Evolutionary conservation across 768 basidiomycete species (phyloP), one percentile per base, ranked within the genome.

Genomic region (Naganishia vishniacii): DNA sequence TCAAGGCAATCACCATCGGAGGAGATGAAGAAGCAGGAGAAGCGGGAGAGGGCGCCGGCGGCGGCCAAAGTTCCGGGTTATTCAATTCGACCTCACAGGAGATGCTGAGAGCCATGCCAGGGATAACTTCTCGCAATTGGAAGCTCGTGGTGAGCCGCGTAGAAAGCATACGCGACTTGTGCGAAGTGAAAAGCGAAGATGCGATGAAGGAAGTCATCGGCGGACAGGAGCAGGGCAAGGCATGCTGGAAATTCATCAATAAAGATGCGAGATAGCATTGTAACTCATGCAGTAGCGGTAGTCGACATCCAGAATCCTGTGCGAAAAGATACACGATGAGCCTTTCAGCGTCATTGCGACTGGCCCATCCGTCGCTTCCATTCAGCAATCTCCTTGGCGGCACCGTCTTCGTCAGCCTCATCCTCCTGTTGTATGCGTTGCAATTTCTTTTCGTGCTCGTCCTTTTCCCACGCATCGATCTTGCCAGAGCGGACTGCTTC

Each of bases 61-160:
- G 42, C 51, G 67, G 44, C 47, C 48, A 56, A 65, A 56, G 67
- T 40, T 48, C 32, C 26, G 56, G 63, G 18, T 48, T 61, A 12
- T 56, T 84, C 85, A 80, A 77, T 69, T 74, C 70, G 31, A 72
- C 62, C 0, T 87, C 88, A 12, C 91, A 88, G 72, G 94, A 97
- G 69, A 81, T 98, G 47, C 71, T 98, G 45, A 81, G 89, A 11
- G 82, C 83, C 42, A 78, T 98, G 40, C 94, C 94, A 0, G 92
- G 94, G 0, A 83, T 98, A 34, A 87, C 83, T 6, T 84, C 83
- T 37, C 89, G 91, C 79, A 93, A 91, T 73, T 83, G 86, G 56
- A 85, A 87, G 73, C 86, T 88, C 75, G 85, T 98, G 49, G 88
- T 88, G 85, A 82, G 81, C 69, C 86, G 84, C 72, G 86, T 93